Evolutionary conservation across 2,329 filamentous ascomycete genomes (phyloP), one percentile per base, ranked within the genome.

Genomic region (Fusarium torreyae): DNA sequence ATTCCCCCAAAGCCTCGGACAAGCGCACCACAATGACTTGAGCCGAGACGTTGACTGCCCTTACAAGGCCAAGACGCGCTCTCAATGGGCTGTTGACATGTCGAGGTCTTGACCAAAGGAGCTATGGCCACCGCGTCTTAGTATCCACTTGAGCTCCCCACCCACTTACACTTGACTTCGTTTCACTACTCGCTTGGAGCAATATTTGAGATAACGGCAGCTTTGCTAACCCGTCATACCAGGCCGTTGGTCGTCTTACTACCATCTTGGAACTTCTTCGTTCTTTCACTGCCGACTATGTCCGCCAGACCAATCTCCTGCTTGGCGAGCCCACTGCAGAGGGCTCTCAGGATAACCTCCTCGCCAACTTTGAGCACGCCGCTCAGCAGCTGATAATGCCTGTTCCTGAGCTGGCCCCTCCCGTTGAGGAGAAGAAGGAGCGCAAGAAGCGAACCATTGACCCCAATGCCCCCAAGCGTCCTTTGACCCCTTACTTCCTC

Each of bases 401-500:
- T 20, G 69, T 79, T 52, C 71, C 79, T 42, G 74, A 81, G 54
- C 72, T 78, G 31, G 80, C 79, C 14, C 85, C 86, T 24, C 82
- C 81, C 2, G 86, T 84, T 11, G 87, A 89, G 75, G 89, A 90
- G 79, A 92, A 94, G 87, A 94, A 94, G 87, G 94, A 96, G 86
- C 91, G 92, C 81, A 95, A 96, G 87, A 94, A 94, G 86, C 89
- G 91, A 66, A 90, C 89, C 42, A 90, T 92, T 76, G 95, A 98
- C 79, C 94, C 94, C 72, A 97, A 97, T 80, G 94, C 94, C 8
- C 95, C 95, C 63, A 98, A 98, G 88, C 90, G 94, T 51, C 94
- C 95, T 10, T 81, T 98, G 77, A 98, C 95, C 7, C 94, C 95
- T 4, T 98, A 97, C 85, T 97, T 98, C 85, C 85, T 98, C 65